Evolutionary conservation across 192 early-diverging fungal species (phyloP).

Genomic region (Coemansia guatemalensis): DNA sequence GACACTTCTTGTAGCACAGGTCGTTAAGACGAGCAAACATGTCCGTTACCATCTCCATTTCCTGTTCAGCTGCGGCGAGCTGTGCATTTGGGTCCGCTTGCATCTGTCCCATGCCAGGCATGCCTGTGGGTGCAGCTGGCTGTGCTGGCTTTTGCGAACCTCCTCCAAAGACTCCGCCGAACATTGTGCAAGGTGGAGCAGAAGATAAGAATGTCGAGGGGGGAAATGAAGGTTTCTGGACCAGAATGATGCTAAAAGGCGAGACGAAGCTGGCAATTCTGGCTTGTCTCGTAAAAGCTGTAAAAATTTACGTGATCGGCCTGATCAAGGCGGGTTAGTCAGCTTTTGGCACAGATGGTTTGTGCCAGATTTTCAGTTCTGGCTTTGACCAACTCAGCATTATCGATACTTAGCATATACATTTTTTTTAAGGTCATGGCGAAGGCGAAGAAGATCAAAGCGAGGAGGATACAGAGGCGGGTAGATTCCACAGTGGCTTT

Average conservation of each 20-base stretch:
- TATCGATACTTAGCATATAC: too few species aligned
- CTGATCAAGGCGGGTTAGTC: too few species aligned
- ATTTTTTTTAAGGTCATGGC: constrained; percentile 6
- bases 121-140: constrained; percentile 17
- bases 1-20: constrained; percentile 85
- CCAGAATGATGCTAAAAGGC: background rate
- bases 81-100: constrained; percentile 54
- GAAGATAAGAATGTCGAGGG: background rate
- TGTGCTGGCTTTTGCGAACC: constrained; percentile 21
- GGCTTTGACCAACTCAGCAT: too few species aligned
- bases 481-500: too few species aligned
- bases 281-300: too few species aligned
- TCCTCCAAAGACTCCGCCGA: constrained; percentile 49
- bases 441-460: constrained; percentile 4
- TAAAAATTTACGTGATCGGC: too few species aligned
- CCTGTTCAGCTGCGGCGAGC: constrained; percentile 66
- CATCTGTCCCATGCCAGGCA: constrained; percentile 20
- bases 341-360: too few species aligned
- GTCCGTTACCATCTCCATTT: constrained; percentile 80
- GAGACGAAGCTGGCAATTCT: background rate
- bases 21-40: constrained; percentile 75
- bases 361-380: too few species aligned
- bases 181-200: constrained; percentile 30
- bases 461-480: too few species aligned
- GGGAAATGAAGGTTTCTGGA: background rate